Base-by-base conservation (phyloP, 768 basidiomycete genomes). In the Termitomyces sp. region DNA sequence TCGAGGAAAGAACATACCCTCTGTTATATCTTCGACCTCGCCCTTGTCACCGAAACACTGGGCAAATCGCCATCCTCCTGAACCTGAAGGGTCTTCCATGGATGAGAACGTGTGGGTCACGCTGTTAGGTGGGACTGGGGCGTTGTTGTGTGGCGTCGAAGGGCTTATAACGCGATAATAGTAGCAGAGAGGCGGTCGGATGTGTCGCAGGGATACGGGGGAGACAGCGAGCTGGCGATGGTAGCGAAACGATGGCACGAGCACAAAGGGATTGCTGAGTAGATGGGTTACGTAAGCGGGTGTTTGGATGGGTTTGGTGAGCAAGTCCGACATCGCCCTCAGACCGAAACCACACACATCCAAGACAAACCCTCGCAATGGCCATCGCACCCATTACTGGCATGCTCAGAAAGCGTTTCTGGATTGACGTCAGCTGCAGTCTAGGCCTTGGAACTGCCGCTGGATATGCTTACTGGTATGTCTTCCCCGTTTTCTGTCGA, bases 11-110 rank as follows among this genome's bases (percentile, higher is more conserved):
- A 50, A 67, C 82, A 59, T 61, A 95, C 95, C 97, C 81, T 99
- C 97, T 59, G 97, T 99, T 69, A 99, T 98, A 73, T 99, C 97
- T 70, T 98, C 97, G 35, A 98, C 96, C 73, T 97, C 92, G 65
- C 91, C 96, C 83, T 99, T 99, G 82, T 99, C 97, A 63, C 97
- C 97, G 70, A 99, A 99, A 77, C 97, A 99, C 70, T 99, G 97
- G 53, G 97, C 96, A 77, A 99, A 99, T 67, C 96, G 88, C 97
- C 97, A 99, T 66, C 89, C 89, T 67, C 89, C 89, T 69, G 89
- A 89, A 67, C 86, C 82, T 73, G 89, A 85, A 76, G 92, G 91
- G 73, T 86, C 84, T 73, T 93, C 91, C 92, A 92, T 73, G 65
- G 66, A 69, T 67, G 64, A 62, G 58, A 62, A 66, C 63, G 60